These are phyloP conservation scores for Porcisia hertigi DNA, from an alignment of 208 protist species.

Conservation along the genomic window DNA sequence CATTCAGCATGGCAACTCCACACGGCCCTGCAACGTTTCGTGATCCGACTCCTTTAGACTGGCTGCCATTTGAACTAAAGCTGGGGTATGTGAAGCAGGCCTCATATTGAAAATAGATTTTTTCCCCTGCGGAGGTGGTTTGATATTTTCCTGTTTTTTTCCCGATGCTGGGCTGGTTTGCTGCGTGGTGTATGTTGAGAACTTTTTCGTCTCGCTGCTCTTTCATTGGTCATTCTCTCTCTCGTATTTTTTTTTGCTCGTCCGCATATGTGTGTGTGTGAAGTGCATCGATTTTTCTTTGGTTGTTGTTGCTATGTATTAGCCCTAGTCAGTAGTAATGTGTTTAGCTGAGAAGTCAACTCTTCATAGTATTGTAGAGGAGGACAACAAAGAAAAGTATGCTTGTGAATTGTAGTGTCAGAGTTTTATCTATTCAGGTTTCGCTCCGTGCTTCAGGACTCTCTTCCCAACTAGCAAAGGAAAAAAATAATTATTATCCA, in stretches of 20 bases:
- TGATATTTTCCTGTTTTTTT: conserved; percentile 14
- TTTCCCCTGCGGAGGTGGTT: not conserved
- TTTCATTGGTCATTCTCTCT: not conserved
- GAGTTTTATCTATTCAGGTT: conserved; percentile 7
- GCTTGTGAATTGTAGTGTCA: conserved; percentile 22
- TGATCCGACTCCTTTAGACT: conserved; percentile 88
- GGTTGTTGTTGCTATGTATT: not conserved
- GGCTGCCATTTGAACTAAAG: conserved; percentile 90
- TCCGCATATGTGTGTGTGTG: not conserved
- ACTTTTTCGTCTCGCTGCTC: not conserved
- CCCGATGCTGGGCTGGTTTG: not conserved
- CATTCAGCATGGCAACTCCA: conserved; percentile 60
- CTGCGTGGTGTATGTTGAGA: conserved; percentile 4
- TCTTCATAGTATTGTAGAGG: conserved; percentile 1
- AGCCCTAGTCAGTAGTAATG: conserved; percentile 1
- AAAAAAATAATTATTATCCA: conserved; percentile 12
- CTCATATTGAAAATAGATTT: conserved; percentile 60
- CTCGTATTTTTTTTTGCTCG: not conserved
- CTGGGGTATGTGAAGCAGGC: conserved; percentile 90
- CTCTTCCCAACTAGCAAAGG: not conserved
- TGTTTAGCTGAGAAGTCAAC: not conserved
- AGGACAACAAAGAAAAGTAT: not conserved
- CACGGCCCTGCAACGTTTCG: conserved; percentile 75
- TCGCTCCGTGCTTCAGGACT: conserved; percentile 24
- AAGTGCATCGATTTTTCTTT: not conserved